Base-by-base conservation (phyloP, 352 stramenopile species). In the Paralagenidium karlingii region DNA sequence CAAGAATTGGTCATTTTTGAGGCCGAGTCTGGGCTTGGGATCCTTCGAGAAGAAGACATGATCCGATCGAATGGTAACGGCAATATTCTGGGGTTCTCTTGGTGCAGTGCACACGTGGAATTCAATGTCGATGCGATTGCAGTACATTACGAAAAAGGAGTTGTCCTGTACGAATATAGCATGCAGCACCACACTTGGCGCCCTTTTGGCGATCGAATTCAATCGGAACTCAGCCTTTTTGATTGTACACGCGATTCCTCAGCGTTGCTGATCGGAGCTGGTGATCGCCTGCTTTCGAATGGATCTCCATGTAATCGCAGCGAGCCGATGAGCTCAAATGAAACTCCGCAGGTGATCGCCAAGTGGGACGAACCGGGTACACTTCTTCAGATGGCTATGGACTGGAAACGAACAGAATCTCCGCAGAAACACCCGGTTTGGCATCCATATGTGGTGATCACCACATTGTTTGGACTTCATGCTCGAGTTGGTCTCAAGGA, bases 201-300 rank as follows among this genome's bases (percentile, higher is more conserved):
- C 3, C 62, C 82, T 34, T 55, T 88, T 12, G 70, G 71, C 8
- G 62, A 79, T 38, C 70, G 77, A 16, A 69, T 86, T 16, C 34
- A 57, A 18, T 84, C 53, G 2, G 45, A 52, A 5, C 49, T 76
- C 2, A 53, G 68, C 30, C 53, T 85, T 11, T 86, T 91, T 29
- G 77, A 91, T 47, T 91, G 77, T 39, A 84, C 74, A 10, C 61
- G 74, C 31, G 77, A 91, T 43, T 81, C 77, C 15, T 91, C 77
- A 2, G 73, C 74, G 38, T 42, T 88, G 5, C 61, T 91, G 13
- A 75, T 91, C 32, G 68, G 71, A 16, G 71, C 68, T 22, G 73
- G 69, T 2, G 41, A 67, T 46, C 21, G 60, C n/a, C 49, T 51
- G 40, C 40, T 52, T 3, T 43, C 25, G 27, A 51, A 44, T 22